Evolutionary conservation across 352 stramenopile species (phyloP), one percentile per base, ranked within the genome.

Genomic region (Phytophthora sp.): DNA sequence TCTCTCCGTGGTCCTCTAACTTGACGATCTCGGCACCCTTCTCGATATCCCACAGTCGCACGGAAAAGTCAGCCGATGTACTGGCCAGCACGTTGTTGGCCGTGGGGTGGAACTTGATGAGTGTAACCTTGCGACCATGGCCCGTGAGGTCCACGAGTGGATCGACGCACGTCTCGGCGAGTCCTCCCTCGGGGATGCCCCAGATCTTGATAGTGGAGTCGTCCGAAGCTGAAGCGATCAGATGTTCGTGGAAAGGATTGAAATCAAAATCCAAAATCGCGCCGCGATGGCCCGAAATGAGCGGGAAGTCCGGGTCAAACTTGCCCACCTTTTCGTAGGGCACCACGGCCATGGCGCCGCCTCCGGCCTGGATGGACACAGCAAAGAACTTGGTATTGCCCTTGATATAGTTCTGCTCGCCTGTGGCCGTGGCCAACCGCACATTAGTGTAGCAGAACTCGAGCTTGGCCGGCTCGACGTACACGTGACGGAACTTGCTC

Each of bases 351-450:
- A 99, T 96, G 55, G 89, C 84, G 42, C 91, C 91, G 38, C 90
- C 91, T 47, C 91, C 90, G 0, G 87, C 86, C 68, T 94, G 83
- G 69, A 97, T 96, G 38, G 97, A 91, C 30, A 99, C 93, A 20
- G 97, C 96, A 75, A 99, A 99, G 80, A 99, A 99, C 86, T 99
- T 99, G 57, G 97, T 97, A 72, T 99, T 99, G 35, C 95, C 97
- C 80, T 99, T 99, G 81, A 99, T 99, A 85, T 99, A 99, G 69
- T 98, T 98, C 76, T 99, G 97, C 74, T 99, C 98, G 60, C 98
- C 98, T 50, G 97, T 99, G 29, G 97, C 93, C 33, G 97, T 99
- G 21, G 96, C 91, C 41, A 99, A 81, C 24, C 95, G 89, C 56
- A 99, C 72, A 68, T 96, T 96, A 46, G 86, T 94, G 80, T 96